A percentile compares a stretch with the other conserved stretches of the same genome.
phyloP scores from a whole-genome alignment of 2,329 filamentous ascomycete species.

The Calonectria pauciramosa region DNA sequence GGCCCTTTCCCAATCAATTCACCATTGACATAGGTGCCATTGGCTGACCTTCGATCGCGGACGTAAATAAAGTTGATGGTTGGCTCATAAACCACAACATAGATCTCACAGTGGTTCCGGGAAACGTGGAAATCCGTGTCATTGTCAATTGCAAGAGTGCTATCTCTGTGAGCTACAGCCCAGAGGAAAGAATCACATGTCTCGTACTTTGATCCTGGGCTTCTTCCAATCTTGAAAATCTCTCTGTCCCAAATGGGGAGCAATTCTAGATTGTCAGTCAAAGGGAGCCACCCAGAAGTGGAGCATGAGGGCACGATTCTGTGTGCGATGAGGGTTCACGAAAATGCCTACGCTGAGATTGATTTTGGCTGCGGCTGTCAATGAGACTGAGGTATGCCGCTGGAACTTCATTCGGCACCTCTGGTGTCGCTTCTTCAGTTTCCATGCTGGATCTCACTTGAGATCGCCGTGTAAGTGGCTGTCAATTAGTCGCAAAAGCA shows the following conservation, averaged over 20 bases:
- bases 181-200: not conserved
- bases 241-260: constrained; percentile 48
- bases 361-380: constrained; percentile 40
- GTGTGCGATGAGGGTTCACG: constrained; percentile 7
- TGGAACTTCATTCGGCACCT: constrained; percentile 32
- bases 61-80: constrained; percentile 64
- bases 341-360: constrained; percentile 43
- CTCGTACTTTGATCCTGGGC: constrained; percentile 51
- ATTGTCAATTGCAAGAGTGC: constrained; percentile 55
- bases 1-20: constrained; percentile 57
- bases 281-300: constrained; percentile 24
- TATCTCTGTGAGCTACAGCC: constrained; percentile 35
- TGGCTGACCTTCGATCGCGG: constrained; percentile 67
- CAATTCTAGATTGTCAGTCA: constrained; percentile 39
- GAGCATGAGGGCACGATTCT: constrained; percentile 16
- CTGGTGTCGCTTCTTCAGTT: constrained; percentile 10
- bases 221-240: constrained; percentile 54
- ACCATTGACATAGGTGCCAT: constrained; percentile 67
- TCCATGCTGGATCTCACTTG: constrained; percentile 37
- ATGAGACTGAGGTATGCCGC: constrained; percentile 44
- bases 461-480: constrained; percentile 38
- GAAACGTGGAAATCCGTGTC: constrained; percentile 60
- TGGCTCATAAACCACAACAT: constrained; percentile 65
- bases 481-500: constrained; percentile 12
- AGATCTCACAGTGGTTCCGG: constrained; percentile 68